Evolutionary conservation across 805 yeast genomes (phyloP), one percentile per base, ranked within the genome.

Genomic region (Saccharomycopsis sp.): DNA sequence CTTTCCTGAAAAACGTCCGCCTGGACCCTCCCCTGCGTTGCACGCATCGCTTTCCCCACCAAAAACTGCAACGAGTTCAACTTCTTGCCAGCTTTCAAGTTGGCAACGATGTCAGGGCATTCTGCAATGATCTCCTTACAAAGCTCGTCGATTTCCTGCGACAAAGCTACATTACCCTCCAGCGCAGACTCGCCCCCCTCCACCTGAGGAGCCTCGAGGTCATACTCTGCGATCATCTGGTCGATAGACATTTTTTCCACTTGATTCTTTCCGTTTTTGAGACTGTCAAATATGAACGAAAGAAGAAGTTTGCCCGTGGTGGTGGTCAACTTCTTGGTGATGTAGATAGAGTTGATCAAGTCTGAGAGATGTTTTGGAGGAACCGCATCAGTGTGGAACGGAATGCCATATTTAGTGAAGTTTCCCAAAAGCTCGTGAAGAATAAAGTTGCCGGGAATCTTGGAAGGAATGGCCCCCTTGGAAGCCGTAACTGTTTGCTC

Each of bases 11-110:
- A 70, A 5, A 68, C 65, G 4, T 64, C 61, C 0, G 79, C 71
- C 34, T 68, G 65, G 8, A 75, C 69, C 53, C 71, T 71, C 1
- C 97, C 97, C 63, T 84, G 87, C 1, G 89, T 80, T 57, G 77
- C 73, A 65, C 83, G 82, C 96, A 94, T 89, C 18, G 90, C 95
- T 66, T 81, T 81, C 0, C 97, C 98, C 2, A 94, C 78, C 57
- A 94, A 73, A 65, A 75, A 89, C 65, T 90, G 88, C n/a, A 92
- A 65, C 12, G 91, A 81, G 40, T 79, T 80, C 48, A 72, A 70
- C 62, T 80, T 82, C 56, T 84, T 83, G 1, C 91, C 91, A 0
- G 71, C 64, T 21, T 68, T 67, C 24, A 90, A 77, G 54, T 80
- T 80, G 18, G 74, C 70, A 2, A 87, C 88, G 16, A 85, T 79